phyloP scores from a whole-genome alignment of 1,284 basidiomycete genomes.

The Afroboletus lepidellus region DNA sequence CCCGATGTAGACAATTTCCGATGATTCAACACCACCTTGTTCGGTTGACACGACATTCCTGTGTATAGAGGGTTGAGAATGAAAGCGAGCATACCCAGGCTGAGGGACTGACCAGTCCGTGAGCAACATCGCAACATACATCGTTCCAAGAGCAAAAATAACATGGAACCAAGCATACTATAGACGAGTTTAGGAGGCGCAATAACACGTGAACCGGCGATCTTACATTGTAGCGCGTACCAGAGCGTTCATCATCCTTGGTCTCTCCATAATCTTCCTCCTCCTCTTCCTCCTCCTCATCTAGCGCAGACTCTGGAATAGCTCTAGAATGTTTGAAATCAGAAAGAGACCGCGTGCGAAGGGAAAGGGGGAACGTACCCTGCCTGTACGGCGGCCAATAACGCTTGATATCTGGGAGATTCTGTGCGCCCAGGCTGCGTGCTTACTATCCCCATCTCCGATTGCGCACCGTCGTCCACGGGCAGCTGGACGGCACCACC shows the following conservation, averaged over 20 bases:
- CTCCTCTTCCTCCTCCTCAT: slow-evolving; percentile 73
- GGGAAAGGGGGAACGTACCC: slow-evolving; percentile 50
- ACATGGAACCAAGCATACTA: slow-evolving; percentile 99
- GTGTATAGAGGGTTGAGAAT: slow-evolving; percentile 11
- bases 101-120: slow-evolving; percentile 84
- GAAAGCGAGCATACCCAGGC: background rate
- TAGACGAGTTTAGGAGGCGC: slow-evolving; percentile 5
- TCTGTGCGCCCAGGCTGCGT: slow-evolving; percentile 87
- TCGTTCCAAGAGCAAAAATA: slow-evolving; percentile 93
- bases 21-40: slow-evolving; percentile 47
- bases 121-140: slow-evolving; percentile 98
- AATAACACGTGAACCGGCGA: background rate
- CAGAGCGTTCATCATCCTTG: slow-evolving; percentile 89
- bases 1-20: slow-evolving; percentile 89
- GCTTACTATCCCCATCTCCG: slow-evolving; percentile 73
- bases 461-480: slow-evolving; percentile 51
- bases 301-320: slow-evolving; percentile 89
- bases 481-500: slow-evolving; percentile 63
- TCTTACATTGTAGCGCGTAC: slow-evolving; percentile 94
- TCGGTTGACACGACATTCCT: slow-evolving; percentile 75
- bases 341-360: background rate
- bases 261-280: slow-evolving; percentile 64
- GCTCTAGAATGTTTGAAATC: slow-evolving; percentile 47
- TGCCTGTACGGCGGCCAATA: slow-evolving; percentile 94
- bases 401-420: slow-evolving; percentile 89